Evolutionary conservation across 139 green algal species (phyloP).

Genomic region (Haematococcus lacustris): DNA sequence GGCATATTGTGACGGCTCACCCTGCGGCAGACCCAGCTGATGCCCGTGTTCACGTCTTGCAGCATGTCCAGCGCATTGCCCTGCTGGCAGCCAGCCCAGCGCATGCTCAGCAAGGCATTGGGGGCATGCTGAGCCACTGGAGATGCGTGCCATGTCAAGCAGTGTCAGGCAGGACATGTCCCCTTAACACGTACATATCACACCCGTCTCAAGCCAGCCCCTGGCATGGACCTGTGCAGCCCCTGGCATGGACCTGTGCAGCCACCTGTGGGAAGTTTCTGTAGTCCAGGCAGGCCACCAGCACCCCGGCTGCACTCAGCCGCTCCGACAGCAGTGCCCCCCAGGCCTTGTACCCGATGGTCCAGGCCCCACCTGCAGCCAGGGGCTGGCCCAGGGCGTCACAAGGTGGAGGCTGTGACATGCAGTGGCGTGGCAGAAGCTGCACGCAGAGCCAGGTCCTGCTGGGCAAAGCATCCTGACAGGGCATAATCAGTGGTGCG

Average conservation of each 20-base stretch:
- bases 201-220: neutral
- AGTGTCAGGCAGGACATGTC: neutral
- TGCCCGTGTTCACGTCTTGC: slow-evolving; percentile 82
- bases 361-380: slow-evolving; percentile 82
- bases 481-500: no score
- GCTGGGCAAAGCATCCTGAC: no score
- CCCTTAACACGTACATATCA: neutral
- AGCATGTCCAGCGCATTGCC: slow-evolving; percentile 80
- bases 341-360: slow-evolving; percentile 94
- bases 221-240: neutral
- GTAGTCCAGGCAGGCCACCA: slow-evolving; percentile 91
- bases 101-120: neutral
- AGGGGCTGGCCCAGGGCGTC: no score
- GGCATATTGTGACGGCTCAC: no score
- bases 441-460: no score
- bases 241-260: neutral
- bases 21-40: slow-evolving; percentile 75
- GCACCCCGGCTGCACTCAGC: slow-evolving; percentile 69
- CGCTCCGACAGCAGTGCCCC: slow-evolving; percentile 75
- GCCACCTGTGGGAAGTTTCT: slow-evolving; percentile 84
- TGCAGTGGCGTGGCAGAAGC: no score
- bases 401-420: no score
- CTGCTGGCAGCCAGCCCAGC: slow-evolving; percentile 32
- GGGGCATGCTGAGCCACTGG: neutral
- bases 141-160: neutral